phyloP scores from a whole-genome alignment of 306 rosid species.

The Fragaria iinumae region DNA sequence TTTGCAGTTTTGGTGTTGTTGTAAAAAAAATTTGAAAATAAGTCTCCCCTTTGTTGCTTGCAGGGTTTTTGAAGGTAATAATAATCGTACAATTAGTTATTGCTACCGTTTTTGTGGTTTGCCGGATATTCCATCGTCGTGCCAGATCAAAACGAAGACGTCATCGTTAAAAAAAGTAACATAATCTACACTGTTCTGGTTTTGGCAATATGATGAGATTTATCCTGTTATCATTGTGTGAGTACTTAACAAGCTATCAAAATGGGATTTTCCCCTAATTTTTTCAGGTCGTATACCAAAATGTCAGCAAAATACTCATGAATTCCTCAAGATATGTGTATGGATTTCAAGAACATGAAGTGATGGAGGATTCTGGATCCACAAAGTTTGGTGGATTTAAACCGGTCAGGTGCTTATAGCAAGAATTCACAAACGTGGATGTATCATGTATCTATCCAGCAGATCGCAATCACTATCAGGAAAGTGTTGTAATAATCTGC shows the following conservation, averaged over 20 bases:
- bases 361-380: conserved; percentile 3
- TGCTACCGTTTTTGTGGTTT: conserved; percentile 33
- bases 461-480: background rate
- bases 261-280: background rate
- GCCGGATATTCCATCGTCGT: conserved; percentile 36
- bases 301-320: background rate
- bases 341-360: background rate
- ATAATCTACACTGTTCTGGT: conserved; percentile 11
- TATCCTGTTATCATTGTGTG: background rate
- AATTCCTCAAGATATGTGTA: background rate
- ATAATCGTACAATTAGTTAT: conserved; percentile 53
- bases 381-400: background rate
- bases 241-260: conserved; percentile 7
- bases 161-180: conserved; percentile 23
- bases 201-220: conserved; percentile 29
- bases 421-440: background rate
- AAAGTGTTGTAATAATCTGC: background rate
- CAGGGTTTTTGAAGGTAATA: conserved; percentile 64
- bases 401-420: background rate
- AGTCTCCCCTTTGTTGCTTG: conserved; percentile 23
- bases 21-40: conserved; percentile 17
- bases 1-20: background rate
- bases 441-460: background rate
- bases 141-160: conserved; percentile 52
- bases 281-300: background rate